Evolutionary conservation across 225 moss, liverwort and hornwort genomes (phyloP).

Genomic region (Lunularia cruciata): DNA sequence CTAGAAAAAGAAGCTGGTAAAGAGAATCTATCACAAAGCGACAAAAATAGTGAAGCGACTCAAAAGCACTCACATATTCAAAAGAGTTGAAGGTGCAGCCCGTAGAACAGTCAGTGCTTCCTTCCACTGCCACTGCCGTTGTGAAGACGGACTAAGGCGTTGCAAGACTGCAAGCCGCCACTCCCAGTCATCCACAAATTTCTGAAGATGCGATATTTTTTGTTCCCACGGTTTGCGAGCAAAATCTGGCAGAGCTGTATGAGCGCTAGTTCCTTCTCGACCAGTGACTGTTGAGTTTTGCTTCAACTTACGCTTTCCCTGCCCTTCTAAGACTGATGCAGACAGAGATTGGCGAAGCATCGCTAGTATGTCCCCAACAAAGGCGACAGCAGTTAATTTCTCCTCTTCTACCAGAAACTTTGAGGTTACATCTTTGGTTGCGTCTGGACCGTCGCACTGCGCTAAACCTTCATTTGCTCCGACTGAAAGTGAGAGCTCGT

Average conservation of each 20-base stretch:
- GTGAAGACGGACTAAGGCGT: conserved; percentile 67
- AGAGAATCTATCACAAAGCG: too few species aligned
- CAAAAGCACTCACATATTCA: conserved; percentile 68
- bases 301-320: conserved; percentile 56
- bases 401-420: conserved; percentile 38
- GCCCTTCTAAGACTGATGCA: conserved; percentile 51
- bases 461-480: conserved; percentile 37
- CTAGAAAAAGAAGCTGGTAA: too few species aligned
- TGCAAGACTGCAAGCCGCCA: conserved; percentile 88
- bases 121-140: conserved; percentile 87
- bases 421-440: conserved; percentile 37
- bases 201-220: conserved; percentile 54
- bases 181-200: conserved; percentile 89
- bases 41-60: too few species aligned
- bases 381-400: conserved; percentile 54
- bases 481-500: conserved; percentile 51
- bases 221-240: conserved; percentile 74
- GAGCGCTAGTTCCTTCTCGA: conserved; percentile 42
- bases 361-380: conserved; percentile 60
- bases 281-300: conserved; percentile 44
- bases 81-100: conserved; percentile 84
- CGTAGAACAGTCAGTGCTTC: conserved; percentile 77
- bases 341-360: conserved; percentile 75
- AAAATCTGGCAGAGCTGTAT: conserved; percentile 56
- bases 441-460: conserved; percentile 24